phyloP scores from a whole-genome alignment of 106 monocot species.

The Platanthera zijinensis region DNA sequence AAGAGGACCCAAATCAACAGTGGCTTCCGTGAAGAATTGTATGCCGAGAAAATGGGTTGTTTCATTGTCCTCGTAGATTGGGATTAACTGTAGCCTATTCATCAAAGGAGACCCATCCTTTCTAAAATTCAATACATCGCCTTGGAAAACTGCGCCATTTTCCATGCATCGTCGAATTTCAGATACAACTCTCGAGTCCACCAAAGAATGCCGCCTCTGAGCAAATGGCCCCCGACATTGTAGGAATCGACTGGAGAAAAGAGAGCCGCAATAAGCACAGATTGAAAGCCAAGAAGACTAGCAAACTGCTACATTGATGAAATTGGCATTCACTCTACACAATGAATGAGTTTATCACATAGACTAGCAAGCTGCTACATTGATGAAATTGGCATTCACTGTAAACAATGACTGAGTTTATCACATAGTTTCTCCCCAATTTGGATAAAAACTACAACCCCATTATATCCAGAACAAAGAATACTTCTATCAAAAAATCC shows the following conservation, averaged over 20 bases:
- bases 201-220: conserved; percentile 81
- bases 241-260: conserved; percentile 72
- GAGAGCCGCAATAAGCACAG: not conserved
- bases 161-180: conserved; percentile 74
- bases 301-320: not conserved
- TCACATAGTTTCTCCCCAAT: no score
- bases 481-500: no score
- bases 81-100: conserved; percentile 57
- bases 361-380: not conserved
- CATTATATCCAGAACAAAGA: no score
- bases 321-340: not conserved
- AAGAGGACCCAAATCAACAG: conserved; percentile 71
- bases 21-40: conserved; percentile 65
- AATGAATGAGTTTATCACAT: not conserved
- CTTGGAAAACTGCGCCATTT: conserved; percentile 66
- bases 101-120: conserved; percentile 90
- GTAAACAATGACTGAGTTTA: not conserved
- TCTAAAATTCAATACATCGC: conserved; percentile 79
- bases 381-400: not conserved
- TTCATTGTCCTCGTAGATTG: conserved; percentile 85
- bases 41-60: conserved; percentile 88
- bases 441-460: no score
- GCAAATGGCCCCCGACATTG: conserved; percentile 97
- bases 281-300: not conserved
- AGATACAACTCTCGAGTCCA: conserved; percentile 66